Conservation (phyloP, 306 rosid genomes). For the Prunus armeniaca region DNA sequence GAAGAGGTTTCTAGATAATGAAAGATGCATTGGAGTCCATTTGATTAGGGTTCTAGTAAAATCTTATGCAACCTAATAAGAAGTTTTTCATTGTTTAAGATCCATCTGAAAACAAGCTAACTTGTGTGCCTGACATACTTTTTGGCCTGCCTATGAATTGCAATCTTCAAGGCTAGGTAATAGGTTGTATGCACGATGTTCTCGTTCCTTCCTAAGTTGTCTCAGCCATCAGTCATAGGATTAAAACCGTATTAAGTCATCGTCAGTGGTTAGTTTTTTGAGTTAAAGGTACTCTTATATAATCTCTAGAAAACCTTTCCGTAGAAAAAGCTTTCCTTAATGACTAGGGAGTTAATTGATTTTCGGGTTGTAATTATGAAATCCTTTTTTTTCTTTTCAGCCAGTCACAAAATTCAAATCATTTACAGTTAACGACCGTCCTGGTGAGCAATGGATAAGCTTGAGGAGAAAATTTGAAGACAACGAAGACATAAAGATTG, state of each 20-base stretch:
- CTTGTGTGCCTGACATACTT: neutral
- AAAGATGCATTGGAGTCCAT: neutral
- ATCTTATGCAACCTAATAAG: neutral
- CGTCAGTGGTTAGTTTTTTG: neutral
- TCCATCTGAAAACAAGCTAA: neutral
- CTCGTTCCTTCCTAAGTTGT: neutral
- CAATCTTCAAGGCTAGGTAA: neutral
- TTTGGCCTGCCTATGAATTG: neutral
- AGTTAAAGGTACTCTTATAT: neutral
- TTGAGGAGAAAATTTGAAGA: conserved; percentile 51
- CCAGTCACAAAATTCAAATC: conserved; percentile 47
- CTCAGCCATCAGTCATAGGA: neutral
- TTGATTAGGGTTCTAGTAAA: neutral
- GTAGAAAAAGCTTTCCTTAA: neutral
- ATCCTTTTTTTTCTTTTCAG: conserved; percentile 41
- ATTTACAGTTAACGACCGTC: conserved; percentile 56
- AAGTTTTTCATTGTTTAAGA: neutral
- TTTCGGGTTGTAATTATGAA: neutral
- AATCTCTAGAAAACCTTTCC: neutral
- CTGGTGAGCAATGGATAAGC: conserved; percentile 78
- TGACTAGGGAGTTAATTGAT: neutral
- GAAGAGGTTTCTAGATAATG: neutral
- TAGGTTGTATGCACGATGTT: neutral
- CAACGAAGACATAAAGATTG: conserved; percentile 64
- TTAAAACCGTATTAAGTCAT: neutral